Evolutionary conservation across 441 rosid species (phyloP).

Genomic region (Corymbia citriodora): DNA sequence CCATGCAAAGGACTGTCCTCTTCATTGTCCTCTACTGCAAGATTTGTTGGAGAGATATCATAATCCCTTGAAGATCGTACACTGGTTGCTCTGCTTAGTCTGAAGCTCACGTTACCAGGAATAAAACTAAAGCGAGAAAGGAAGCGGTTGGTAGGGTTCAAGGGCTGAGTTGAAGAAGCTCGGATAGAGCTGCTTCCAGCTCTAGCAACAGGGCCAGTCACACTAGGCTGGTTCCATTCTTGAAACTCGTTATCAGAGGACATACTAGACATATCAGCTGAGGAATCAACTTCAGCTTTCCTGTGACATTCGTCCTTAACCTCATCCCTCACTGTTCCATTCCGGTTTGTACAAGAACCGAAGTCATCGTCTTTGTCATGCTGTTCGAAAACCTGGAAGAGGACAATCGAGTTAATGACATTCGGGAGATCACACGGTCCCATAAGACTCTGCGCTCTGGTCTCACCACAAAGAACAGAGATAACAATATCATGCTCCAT

Average conservation of each 20-base stretch:
- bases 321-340: slow-evolving; percentile 21
- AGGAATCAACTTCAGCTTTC: slow-evolving; percentile 33
- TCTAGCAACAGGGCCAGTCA: slow-evolving; percentile 20
- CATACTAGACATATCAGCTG: slow-evolving; percentile 25
- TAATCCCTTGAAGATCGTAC: slow-evolving; percentile 71
- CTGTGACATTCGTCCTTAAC: slow-evolving; percentile 38
- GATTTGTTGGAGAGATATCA: slow-evolving; percentile 37
- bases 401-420: background rate
- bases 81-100: slow-evolving; percentile 68
- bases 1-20: slow-evolving; percentile 26
- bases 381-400: slow-evolving; percentile 17
- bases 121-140: slow-evolving; percentile 78
- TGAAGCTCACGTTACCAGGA: slow-evolving; percentile 75
- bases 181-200: slow-evolving; percentile 42
- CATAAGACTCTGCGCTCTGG: background rate
- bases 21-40: slow-evolving; percentile 25
- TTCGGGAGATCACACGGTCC: background rate
- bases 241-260: slow-evolving; percentile 39
- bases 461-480: background rate
- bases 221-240: slow-evolving; percentile 40
- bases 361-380: slow-evolving; percentile 26
- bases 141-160: slow-evolving; percentile 41
- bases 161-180: slow-evolving; percentile 36
- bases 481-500: background rate
- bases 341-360: slow-evolving; percentile 21